Percentiles rank a stretch among this genome's conserved stretches.
These are phyloP conservation scores for Fusarium succisae DNA, from an alignment of 2,329 filamentous ascomycete genomes.

Conservation along the genomic window DNA sequence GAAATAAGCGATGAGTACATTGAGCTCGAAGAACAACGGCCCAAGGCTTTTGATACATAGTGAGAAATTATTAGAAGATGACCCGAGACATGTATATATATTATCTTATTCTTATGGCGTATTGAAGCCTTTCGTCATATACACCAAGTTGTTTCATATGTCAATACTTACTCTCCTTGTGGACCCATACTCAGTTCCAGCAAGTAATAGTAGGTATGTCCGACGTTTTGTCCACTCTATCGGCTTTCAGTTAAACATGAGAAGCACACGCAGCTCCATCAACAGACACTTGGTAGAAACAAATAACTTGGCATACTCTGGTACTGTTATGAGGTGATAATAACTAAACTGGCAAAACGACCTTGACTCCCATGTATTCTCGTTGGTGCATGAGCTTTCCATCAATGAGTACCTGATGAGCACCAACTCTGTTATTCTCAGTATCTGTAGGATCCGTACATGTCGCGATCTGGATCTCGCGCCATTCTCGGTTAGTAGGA, in stretches of 20 bases:
- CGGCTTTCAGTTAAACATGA: no score
- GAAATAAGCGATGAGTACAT: constrained; percentile 13
- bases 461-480: constrained; percentile 60
- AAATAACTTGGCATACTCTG: background rate
- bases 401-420: constrained; percentile 53
- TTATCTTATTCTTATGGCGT: fast-evolving
- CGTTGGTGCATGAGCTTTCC: constrained; percentile 57
- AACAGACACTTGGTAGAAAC: no score
- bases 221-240: no score
- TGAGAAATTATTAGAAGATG: background rate
- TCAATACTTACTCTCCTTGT: no score
- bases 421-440: constrained; percentile 52
- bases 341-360: constrained; percentile 51
- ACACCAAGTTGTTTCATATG: fast-evolving
- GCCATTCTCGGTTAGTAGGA: constrained; percentile 57
- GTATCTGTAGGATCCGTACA: constrained; percentile 54
- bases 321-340: fast-evolving
- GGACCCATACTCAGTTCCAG: background rate
- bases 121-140: fast-evolving
- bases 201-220: background rate
- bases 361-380: constrained; percentile 58
- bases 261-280: no score
- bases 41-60: constrained; percentile 1
- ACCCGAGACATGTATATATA: background rate
- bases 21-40: constrained; percentile 1